A percentile compares a stretch with the other conserved stretches of the same genome.
These are phyloP conservation scores for Hirsutella minnesotensis DNA, from an alignment of 2,329 filamentous ascomycete genomes.

Conservation along the genomic window DNA sequence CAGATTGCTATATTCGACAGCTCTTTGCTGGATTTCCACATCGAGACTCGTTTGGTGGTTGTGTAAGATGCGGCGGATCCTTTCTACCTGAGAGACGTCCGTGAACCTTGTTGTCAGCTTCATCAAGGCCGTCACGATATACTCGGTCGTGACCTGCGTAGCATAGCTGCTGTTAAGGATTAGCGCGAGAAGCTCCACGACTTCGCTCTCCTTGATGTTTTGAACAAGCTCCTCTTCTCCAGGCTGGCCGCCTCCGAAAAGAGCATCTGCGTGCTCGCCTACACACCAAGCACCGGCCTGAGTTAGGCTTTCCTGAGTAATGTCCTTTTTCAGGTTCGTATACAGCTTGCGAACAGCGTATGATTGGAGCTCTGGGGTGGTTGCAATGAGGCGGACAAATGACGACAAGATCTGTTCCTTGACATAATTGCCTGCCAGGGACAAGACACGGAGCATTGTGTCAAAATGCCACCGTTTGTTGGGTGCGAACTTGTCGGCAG, in stretches of 20 bases:
- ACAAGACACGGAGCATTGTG: conserved; percentile 89
- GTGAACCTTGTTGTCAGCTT: conserved; percentile 85
- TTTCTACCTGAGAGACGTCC: conserved; percentile 75
- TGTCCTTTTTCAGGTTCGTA: conserved; percentile 81
- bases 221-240: conserved; percentile 84
- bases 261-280: conserved; percentile 85
- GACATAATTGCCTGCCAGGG: conserved; percentile 89
- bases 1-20: conserved; percentile 91
- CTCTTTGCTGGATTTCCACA: conserved; percentile 90
- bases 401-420: conserved; percentile 97
- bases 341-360: conserved; percentile 96
- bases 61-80: conserved; percentile 67
- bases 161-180: conserved; percentile 94
- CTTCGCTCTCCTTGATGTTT: conserved; percentile 72
- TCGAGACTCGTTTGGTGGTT: conserved; percentile 77
- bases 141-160: conserved; percentile 83
- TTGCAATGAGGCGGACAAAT: conserved; percentile 90
- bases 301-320: conserved; percentile 91
- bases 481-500: conserved; percentile 87
- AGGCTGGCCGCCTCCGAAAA: conserved; percentile 82
- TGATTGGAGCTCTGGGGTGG: conserved; percentile 85
- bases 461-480: conserved; percentile 99
- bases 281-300: conserved; percentile 95
- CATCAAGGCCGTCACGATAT: conserved; percentile 89
- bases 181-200: conserved; percentile 83